Evolutionary conservation across 2,329 filamentous ascomycete genomes (phyloP).

Genomic region (Pseudogymnoascus sp.): DNA sequence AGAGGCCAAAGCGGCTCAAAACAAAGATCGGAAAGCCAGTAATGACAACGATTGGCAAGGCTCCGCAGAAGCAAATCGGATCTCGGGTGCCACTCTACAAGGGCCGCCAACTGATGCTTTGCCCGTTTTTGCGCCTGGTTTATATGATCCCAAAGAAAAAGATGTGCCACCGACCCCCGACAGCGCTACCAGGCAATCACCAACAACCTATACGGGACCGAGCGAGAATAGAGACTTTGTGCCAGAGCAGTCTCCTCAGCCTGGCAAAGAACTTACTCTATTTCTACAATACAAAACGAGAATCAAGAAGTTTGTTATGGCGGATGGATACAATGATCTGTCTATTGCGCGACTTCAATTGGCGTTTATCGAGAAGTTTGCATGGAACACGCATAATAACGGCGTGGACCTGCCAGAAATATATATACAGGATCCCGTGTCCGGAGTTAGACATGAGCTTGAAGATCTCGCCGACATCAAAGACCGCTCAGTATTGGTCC

Average conservation of each 20-base stretch:
- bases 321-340: constrained; percentile 75
- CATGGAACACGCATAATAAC: constrained; percentile 95
- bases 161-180: constrained; percentile 17
- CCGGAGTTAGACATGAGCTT: constrained; percentile 91
- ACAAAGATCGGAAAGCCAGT: constrained; percentile 26
- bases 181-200: constrained; percentile 8
- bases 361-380: constrained; percentile 98
- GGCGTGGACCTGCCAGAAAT: constrained; percentile 91
- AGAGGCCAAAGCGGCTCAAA: constrained; percentile 48
- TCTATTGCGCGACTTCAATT: constrained; percentile 83
- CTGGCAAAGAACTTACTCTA: constrained; percentile 80
- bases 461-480: constrained; percentile 91
- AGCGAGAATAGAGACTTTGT: constrained; percentile 40
- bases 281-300: constrained; percentile 96
- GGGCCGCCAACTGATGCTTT: constrained; percentile 46
- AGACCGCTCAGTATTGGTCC: constrained; percentile 85
- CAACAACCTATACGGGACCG: background rate
- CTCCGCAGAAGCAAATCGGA: background rate
- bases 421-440: constrained; percentile 92
- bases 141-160: constrained; percentile 9
- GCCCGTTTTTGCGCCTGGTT: constrained; percentile 24
- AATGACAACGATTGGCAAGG: background rate
- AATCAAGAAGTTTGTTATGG: constrained; percentile 88
- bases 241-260: constrained; percentile 57
- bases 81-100: constrained; percentile 48